phyloP scores from a whole-genome alignment of 2,329 filamentous ascomycete genomes.

The Lasiodiplodia sp. region DNA sequence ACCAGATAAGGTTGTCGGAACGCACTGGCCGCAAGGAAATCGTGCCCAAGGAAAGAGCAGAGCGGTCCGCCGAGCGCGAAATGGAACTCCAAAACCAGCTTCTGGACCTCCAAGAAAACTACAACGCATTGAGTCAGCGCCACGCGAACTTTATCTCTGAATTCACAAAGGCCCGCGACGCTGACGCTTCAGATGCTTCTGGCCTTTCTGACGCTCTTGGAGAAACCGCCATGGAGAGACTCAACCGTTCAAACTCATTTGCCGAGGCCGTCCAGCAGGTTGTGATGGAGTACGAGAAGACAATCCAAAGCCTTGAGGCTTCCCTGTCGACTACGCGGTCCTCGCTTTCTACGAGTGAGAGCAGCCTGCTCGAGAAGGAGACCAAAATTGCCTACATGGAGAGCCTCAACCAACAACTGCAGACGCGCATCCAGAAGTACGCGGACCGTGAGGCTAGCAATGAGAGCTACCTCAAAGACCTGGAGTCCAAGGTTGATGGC shows the following conservation, averaged over 20 bases:
- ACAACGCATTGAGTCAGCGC: slow-evolving; percentile 86
- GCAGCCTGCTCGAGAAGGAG: slow-evolving; percentile 87
- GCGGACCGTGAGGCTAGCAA: slow-evolving; percentile 91
- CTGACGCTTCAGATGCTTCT: slow-evolving; percentile 60
- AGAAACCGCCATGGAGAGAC: slow-evolving; percentile 81
- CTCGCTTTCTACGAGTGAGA: slow-evolving; percentile 84
- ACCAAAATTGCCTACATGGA: slow-evolving; percentile 93
- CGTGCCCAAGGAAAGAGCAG: slow-evolving; percentile 71
- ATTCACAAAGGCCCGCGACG: slow-evolving; percentile 84
- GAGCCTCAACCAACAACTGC: slow-evolving; percentile 88
- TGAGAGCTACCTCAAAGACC: slow-evolving; percentile 89
- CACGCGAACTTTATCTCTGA: slow-evolving; percentile 96
- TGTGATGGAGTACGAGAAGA: slow-evolving; percentile 97
- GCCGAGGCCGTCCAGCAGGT: slow-evolving; percentile 95
- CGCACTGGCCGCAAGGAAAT: slow-evolving; percentile 66
- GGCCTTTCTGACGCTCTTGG: slow-evolving; percentile 69
- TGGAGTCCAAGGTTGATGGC: slow-evolving; percentile 89
- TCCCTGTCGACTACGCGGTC: slow-evolving; percentile 88
- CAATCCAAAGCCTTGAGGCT: slow-evolving; percentile 90
- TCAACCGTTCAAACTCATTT: slow-evolving; percentile 95
- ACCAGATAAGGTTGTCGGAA: slow-evolving; percentile 89
- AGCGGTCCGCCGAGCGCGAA: slow-evolving; percentile 84
- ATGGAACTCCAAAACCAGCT: slow-evolving; percentile 92
- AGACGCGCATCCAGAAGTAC: slow-evolving; percentile 88
- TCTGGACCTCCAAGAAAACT: slow-evolving; percentile 92